Conservation (phyloP, 805 yeast species). For the Naumovozyma castellii region DNA sequence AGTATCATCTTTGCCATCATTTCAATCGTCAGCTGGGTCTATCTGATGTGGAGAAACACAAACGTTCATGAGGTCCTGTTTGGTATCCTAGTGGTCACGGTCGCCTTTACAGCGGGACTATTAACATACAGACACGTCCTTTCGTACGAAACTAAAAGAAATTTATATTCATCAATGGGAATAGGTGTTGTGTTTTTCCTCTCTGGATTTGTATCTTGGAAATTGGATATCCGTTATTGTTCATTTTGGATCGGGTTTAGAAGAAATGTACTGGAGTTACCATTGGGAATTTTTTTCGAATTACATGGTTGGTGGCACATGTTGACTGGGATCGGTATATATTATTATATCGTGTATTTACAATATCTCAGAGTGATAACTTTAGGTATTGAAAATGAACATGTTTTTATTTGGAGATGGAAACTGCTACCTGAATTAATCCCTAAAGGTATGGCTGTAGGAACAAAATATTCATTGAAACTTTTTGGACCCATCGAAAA, state of each 20-base stretch:
- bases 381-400: slow-evolving; percentile 41
- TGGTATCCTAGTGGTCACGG: slow-evolving; percentile 62
- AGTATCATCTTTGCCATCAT: slow-evolving; percentile 11
- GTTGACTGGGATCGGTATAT: slow-evolving; percentile 77
- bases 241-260: slow-evolving; percentile 46
- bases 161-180: slow-evolving; percentile 46
- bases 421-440: slow-evolving; percentile 45
- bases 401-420: slow-evolving; percentile 43
- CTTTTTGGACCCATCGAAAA: slow-evolving; percentile 2
- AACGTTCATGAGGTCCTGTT: slow-evolving; percentile 83
- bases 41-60: slow-evolving; percentile 69
- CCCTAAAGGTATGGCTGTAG: slow-evolving; percentile 3
- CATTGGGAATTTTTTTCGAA: slow-evolving; percentile 76
- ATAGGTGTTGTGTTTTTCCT: slow-evolving; percentile 55
- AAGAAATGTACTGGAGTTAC: slow-evolving; percentile 57
- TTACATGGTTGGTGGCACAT: slow-evolving; percentile 98
- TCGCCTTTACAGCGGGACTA: slow-evolving; percentile 49
- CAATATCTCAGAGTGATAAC: slow-evolving; percentile 53
- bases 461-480: slow-evolving; percentile 15
- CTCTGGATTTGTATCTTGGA: slow-evolving; percentile 79
- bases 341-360: slow-evolving; percentile 70
- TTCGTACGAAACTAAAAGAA: slow-evolving; percentile 39
- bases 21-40: slow-evolving; percentile 33
- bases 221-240: slow-evolving; percentile 78
- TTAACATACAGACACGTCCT: slow-evolving; percentile 48